Conservation (phyloP, 2,329 filamentous ascomycete genomes). For the Cladosporium sp. region DNA sequence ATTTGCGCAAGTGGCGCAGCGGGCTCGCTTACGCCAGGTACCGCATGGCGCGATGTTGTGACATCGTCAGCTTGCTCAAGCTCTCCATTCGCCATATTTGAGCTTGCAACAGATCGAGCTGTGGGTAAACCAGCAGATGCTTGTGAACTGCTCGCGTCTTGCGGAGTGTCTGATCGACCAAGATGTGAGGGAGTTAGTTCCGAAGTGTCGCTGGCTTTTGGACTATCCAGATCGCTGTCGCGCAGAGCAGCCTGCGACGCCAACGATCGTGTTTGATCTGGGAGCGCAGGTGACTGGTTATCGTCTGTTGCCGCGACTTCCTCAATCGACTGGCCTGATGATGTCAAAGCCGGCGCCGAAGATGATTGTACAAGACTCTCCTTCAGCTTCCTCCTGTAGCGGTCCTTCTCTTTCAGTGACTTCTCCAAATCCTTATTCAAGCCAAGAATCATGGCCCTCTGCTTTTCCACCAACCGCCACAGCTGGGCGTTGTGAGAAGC, state of each 20-base stretch:
- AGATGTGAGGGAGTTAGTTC: slow-evolving; percentile 17
- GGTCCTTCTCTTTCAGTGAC: slow-evolving; percentile 88
- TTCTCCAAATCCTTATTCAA: slow-evolving; percentile 92
- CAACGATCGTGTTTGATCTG: neutral
- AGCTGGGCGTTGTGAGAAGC: slow-evolving; percentile 86
- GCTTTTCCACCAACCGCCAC: slow-evolving; percentile 95
- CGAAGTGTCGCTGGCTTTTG: slow-evolving; percentile 26
- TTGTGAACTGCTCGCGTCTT: slow-evolving; percentile 18
- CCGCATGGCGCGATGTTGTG: slow-evolving; percentile 5
- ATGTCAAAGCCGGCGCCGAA: slow-evolving; percentile 26
- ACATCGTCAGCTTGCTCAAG: slow-evolving; percentile 13
- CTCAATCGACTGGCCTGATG: slow-evolving; percentile 14
- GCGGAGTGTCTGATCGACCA: slow-evolving; percentile 29
- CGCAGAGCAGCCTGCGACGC: slow-evolving; percentile 15
- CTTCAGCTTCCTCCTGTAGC: slow-evolving; percentile 85
- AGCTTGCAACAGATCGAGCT: slow-evolving; percentile 21
- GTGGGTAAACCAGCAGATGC: slow-evolving; percentile 20
- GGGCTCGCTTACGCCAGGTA: slow-evolving; percentile 12
- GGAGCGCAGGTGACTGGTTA: slow-evolving; percentile 24
- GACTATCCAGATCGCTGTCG: slow-evolving; percentile 25
- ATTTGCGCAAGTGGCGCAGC: slow-evolving; percentile 12
- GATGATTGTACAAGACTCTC: slow-evolving; percentile 55
- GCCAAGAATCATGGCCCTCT: slow-evolving; percentile 86
- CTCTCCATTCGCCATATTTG: slow-evolving; percentile 15
- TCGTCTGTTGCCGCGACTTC: slow-evolving; percentile 20